These are phyloP conservation scores for Cutaneotrichosporon sp. DNA, from an alignment of 1,284 basidiomycete genomes.

Conservation along the genomic window DNA sequence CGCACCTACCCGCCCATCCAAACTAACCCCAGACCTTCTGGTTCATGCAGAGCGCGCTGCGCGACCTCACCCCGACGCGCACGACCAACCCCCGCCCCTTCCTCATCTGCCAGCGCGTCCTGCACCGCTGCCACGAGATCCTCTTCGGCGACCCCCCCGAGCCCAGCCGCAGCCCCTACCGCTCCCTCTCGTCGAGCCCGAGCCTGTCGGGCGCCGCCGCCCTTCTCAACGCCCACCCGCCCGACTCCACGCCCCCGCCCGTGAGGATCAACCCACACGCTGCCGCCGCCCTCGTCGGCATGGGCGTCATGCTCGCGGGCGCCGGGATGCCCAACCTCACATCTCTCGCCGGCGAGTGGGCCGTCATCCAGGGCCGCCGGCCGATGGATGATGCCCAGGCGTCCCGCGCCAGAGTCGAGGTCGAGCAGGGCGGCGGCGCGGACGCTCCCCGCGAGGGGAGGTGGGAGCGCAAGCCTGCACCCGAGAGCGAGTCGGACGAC, in stretches of 20 bases:
- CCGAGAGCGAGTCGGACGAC: slow-evolving; percentile 52
- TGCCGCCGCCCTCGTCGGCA: slow-evolving; percentile 78
- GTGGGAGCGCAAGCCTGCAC: slow-evolving; percentile 11
- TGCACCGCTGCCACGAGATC: slow-evolving; percentile 93
- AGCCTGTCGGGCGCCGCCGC: slow-evolving; percentile 26
- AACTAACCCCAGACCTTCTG: slow-evolving; percentile 73
- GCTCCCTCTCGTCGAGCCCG: slow-evolving; percentile 57
- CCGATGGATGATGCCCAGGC: slow-evolving; percentile 46
- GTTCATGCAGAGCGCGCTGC: slow-evolving; percentile 96
- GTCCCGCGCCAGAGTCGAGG: slow-evolving; percentile 45
- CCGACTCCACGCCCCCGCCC: slow-evolving; percentile 10
- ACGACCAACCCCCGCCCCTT: slow-evolving; percentile 75
- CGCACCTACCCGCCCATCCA: slow-evolving; percentile 41
- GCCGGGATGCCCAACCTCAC: slow-evolving; percentile 74
- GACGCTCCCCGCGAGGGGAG: slow-evolving; percentile 35
- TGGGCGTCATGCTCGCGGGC: slow-evolving; percentile 78
- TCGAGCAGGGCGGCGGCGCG: slow-evolving; percentile 45
- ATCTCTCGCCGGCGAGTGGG: slow-evolving; percentile 73
- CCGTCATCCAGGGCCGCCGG: slow-evolving; percentile 78
- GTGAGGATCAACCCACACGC: slow-evolving; percentile 71
- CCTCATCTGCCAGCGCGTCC: slow-evolving; percentile 84
- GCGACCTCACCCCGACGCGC: slow-evolving; percentile 69
- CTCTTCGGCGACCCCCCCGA: slow-evolving; percentile 87
- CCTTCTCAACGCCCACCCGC: slow-evolving; percentile 1
- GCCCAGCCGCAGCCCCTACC: slow-evolving; percentile 64